Evolutionary conservation across 306 rosid species (phyloP), one percentile per base, ranked within the genome.

Genomic region (Acacia melanoxylon): DNA sequence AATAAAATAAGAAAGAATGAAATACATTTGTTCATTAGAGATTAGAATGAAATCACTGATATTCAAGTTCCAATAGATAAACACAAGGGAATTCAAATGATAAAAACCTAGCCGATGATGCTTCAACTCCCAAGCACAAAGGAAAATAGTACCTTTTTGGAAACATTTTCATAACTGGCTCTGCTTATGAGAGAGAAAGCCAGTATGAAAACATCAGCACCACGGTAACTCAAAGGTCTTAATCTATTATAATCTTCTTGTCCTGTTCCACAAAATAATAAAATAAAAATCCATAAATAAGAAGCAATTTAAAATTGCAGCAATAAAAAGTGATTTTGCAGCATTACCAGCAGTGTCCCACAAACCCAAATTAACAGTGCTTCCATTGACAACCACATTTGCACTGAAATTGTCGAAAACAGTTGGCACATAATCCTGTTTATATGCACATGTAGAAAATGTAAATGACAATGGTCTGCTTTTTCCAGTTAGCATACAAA

Each of bases 351-450:
- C 98, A 80, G 99, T 95, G 84, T 95, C 99, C 98, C 99, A 95
- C 79, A 95, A 87, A 74, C 99, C 99, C 80, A 95, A 90, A 87
- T 95, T 95, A 75, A 95, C 99, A 67, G 99, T 95, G 87, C 85
- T 78, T 79, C 99, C 99, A 86, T 95, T 93, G 83, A 95, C 99
- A 81, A 95, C 99, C 88, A 95, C 99, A 78, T 95, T 95, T 83
- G 99, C 99, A 51, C 98, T 95, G 85, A 95, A 95, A 89, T 95
- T 95, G 98, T 95, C 98, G 19, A 94, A 94, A 77, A 92, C 97
- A 84, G 98, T 94, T 73, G 98, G 98, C 88, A 94, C 98, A 68
- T 92, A 94, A 88, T 94, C 98, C 98, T 94, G 91, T 88, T 87
- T 72, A 29, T 85, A 88, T 81, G 31, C 82, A 85, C 85, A 65